These are phyloP conservation scores for Phytophthora litchii DNA, from an alignment of 352 stramenopile species.

Conservation along the genomic window DNA sequence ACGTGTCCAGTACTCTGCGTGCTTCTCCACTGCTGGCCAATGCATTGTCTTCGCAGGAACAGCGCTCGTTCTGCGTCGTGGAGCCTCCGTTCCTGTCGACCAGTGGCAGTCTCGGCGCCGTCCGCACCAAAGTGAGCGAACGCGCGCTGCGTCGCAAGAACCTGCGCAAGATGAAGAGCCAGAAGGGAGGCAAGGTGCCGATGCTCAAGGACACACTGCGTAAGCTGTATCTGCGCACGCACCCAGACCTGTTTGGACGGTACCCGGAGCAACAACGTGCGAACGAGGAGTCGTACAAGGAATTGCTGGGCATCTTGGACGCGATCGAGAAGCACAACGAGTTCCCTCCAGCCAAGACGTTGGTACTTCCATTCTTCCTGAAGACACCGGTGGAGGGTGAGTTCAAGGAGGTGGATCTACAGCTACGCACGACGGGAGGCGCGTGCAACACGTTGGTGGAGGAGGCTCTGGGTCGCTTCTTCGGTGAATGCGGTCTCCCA, in stretches of 20 bases:
- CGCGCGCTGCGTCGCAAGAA: slow-evolving; percentile 73
- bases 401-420: slow-evolving; percentile 73
- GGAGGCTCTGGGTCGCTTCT: slow-evolving; percentile 73
- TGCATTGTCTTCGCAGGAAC: slow-evolving; percentile 5
- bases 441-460: slow-evolving; percentile 84
- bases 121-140: slow-evolving; percentile 78
- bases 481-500: slow-evolving; percentile 66
- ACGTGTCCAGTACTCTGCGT: slow-evolving; percentile 10
- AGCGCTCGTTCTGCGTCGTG: slow-evolving; percentile 2
- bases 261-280: slow-evolving; percentile 67
- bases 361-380: slow-evolving; percentile 72
- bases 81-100: slow-evolving; percentile 30
- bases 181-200: slow-evolving; percentile 55
- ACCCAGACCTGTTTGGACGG: slow-evolving; percentile 78
- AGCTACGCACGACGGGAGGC: slow-evolving; percentile 70
- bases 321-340: slow-evolving; percentile 82
- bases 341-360: slow-evolving; percentile 75
- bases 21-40: slow-evolving; percentile 19
- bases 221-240: slow-evolving; percentile 83
- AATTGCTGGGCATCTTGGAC: slow-evolving; percentile 81
- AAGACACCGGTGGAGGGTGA: slow-evolving; percentile 69
- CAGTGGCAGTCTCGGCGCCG: slow-evolving; percentile 18
- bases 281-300: slow-evolving; percentile 83
- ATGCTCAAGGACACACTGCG: slow-evolving; percentile 78
- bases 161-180: slow-evolving; percentile 79